Percentiles rank a stretch among this genome's conserved stretches.
These are phyloP conservation scores for Delonix regia DNA, from an alignment of 306 rosid genomes.

Conservation along the genomic window DNA sequence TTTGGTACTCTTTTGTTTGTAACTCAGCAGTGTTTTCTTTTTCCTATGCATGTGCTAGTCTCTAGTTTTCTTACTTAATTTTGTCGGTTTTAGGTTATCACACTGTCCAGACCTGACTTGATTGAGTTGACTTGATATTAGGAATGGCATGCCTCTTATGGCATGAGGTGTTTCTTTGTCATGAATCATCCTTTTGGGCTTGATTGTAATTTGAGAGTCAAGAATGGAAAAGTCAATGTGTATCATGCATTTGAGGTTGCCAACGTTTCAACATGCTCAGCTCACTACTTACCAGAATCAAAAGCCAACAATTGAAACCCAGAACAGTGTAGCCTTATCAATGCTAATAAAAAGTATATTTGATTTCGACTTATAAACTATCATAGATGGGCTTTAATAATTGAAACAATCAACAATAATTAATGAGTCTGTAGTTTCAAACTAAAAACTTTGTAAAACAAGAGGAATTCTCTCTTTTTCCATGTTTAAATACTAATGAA, in stretches of 20 bases:
- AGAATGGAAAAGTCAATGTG: background rate
- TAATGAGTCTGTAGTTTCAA: constrained; percentile 3
- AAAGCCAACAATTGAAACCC: background rate
- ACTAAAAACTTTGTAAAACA: background rate
- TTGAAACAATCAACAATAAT: background rate
- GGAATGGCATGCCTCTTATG: background rate
- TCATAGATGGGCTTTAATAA: background rate
- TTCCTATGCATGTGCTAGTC: background rate
- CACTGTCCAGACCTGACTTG: background rate
- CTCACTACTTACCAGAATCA: background rate
- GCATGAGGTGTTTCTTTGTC: background rate
- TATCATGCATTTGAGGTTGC: constrained; percentile 2
- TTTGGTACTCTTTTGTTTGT: background rate
- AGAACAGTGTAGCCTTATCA: background rate
- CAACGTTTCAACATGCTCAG: background rate
- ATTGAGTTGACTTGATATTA: background rate
- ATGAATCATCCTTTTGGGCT: background rate
- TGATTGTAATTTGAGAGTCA: background rate
- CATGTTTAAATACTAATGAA: constrained; percentile 10
- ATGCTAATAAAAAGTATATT: background rate
- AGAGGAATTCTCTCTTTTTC: background rate
- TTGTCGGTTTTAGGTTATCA: background rate
- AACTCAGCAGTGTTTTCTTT: background rate
- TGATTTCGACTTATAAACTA: background rate
- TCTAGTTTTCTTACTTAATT: background rate